Conservation (phyloP, 805 yeast species). For the Saccharomycopsis amapae region DNA sequence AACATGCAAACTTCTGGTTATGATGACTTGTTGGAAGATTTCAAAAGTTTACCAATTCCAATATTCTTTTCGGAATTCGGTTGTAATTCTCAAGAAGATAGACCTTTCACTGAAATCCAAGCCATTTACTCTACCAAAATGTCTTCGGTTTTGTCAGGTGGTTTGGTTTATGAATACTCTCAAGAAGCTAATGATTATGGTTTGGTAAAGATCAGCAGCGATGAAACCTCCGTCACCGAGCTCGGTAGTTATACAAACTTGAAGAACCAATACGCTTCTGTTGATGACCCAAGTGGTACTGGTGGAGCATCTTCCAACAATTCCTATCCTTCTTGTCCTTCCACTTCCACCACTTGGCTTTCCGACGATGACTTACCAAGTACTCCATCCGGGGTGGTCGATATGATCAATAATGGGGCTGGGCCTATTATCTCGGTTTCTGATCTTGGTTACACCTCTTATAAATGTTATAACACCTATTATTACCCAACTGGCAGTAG, state of each 20-base stretch:
- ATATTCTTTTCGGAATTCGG: slow-evolving; percentile 83
- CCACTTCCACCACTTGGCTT: slow-evolving; percentile 11
- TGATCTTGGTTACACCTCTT: slow-evolving; percentile 32
- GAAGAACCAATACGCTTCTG: slow-evolving; percentile 45
- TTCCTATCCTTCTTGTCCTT: slow-evolving; percentile 39
- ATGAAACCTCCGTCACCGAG: slow-evolving; percentile 30
- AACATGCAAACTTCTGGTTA: slow-evolving; percentile 66
- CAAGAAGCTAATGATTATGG: slow-evolving; percentile 77
- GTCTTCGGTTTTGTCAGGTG: slow-evolving; percentile 88
- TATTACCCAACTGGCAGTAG: slow-evolving; percentile 23
- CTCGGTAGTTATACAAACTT: slow-evolving; percentile 37
- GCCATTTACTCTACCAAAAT: slow-evolving; percentile 69
- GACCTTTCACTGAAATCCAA: slow-evolving; percentile 76
- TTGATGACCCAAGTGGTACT: slow-evolving; percentile 43
- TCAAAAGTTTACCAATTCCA: slow-evolving; percentile 68
- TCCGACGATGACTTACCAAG: slow-evolving; percentile 32
- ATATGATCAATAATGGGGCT: slow-evolving; percentile 58
- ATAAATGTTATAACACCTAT: slow-evolving; percentile 29
- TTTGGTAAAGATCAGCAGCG: slow-evolving; percentile 53
- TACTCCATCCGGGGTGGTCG: slow-evolving; percentile 68
- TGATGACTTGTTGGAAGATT: slow-evolving; percentile 55
- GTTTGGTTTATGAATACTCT: slow-evolving; percentile 85
- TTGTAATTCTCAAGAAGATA: slow-evolving; percentile 58
- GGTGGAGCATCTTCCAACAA: slow-evolving; percentile 39
- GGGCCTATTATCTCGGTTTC: slow-evolving; percentile 40